Conservation (phyloP, 73 alveolate species). For the Paramecium sexaurelia region DNA sequence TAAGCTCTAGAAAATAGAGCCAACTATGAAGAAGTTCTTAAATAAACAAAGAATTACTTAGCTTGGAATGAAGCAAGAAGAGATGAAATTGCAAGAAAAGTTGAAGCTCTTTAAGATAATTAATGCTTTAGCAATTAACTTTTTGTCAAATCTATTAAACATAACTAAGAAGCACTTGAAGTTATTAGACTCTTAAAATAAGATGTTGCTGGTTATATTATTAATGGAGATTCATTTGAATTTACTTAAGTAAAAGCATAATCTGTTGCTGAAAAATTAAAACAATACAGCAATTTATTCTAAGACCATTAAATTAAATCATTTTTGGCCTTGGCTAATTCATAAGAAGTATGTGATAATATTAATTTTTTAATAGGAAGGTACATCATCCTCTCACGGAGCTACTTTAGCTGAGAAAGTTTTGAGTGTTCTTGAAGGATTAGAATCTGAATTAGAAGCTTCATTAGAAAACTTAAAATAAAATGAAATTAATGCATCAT, state of each 20-base stretch:
- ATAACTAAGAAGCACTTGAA: slow-evolving; percentile 1
- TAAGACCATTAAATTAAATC: slow-evolving; percentile 45
- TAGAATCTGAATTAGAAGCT: not conserved
- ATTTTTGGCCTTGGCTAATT: slow-evolving; percentile 33
- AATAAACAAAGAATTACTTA: slow-evolving; percentile 43
- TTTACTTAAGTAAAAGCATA: slow-evolving; percentile 13
- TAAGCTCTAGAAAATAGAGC: slow-evolving; percentile 2
- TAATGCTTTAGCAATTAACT: slow-evolving; percentile 27
- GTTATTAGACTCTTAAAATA: slow-evolving; percentile 33
- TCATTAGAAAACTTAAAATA: slow-evolving; percentile 17
- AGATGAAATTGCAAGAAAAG: slow-evolving; percentile 35
- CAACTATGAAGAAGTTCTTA: not conserved
- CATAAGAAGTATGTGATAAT: not conserved
- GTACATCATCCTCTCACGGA: not conserved
- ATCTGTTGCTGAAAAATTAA: slow-evolving; percentile 20
- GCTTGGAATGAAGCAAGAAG: slow-evolving; percentile 52
- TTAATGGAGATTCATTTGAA: slow-evolving; percentile 55
- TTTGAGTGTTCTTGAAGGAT: not conserved
- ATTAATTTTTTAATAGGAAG: not conserved
- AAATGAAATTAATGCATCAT: slow-evolving; percentile 45
- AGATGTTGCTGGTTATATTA: slow-evolving; percentile 44
- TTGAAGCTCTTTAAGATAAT: slow-evolving; percentile 28
- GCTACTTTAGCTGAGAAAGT: slow-evolving; percentile 38
- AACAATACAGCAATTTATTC: slow-evolving; percentile 28
- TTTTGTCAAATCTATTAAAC: slow-evolving; percentile 33